Evolutionary conservation across 306 rosid species (phyloP), one percentile per base, ranked within the genome.

Genomic region (Sophora flavescens): DNA sequence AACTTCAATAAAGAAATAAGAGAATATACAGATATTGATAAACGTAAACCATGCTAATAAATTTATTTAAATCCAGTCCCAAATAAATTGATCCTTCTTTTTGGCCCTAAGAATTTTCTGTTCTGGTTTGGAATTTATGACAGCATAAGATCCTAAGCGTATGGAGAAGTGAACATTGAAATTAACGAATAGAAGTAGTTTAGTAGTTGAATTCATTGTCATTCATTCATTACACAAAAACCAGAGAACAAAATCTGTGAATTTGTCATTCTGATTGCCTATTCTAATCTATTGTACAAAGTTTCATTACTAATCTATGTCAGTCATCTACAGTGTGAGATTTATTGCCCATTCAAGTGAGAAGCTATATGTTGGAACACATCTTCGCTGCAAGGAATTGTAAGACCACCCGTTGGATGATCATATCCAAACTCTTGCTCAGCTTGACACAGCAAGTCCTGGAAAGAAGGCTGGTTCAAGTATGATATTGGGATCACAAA

Each of bases 381-480:
- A 15, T 83, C 78, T 83, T 85, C 84, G 5, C 75, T 36, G 68
- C 84, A 85, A 22, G 85, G 87, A 26, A 68, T 75, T 47, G 87
- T 84, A 6, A 84, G 72, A 3, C 89, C 85, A 8, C 88, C 82
- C 83, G 72, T 76, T 42, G 86, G 84, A 83, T 84, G 87, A 22
- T 86, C 74, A 58, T 47, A 84, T 63, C 85, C 87, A 12, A 78
- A 75, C 54, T 89, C 88, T 78, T 86, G 76, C 16, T 81, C 80
- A 3, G 72, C 82, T 12, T 74, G 15, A 28, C 56, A 78, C 47
- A 76, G 66, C 36, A 81, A 12, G 0, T 78, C 76, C 18, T 72
- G 84, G 6, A 85, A 71, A 41, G 79, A 42, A 56, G 84, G 79
- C 14, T 81, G 78, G 11, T 63, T 85, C 77, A 81, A 47, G 28